Conservation (phyloP, 192 early-diverging fungal genomes). For the Hyaloraphidium curvatum region DNA sequence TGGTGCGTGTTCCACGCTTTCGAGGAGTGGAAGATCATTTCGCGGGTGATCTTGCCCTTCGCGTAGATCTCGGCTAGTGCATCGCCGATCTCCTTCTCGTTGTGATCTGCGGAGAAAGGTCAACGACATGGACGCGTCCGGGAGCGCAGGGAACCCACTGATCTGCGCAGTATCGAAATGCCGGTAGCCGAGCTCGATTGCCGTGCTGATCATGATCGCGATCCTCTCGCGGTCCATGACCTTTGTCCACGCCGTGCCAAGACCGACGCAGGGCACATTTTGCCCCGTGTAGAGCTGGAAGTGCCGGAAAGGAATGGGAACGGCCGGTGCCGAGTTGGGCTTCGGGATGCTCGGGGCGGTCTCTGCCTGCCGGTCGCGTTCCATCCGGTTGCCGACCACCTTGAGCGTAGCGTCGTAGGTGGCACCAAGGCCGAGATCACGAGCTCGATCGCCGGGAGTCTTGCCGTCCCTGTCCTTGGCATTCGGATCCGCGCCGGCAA, state of each 20-base stretch:
- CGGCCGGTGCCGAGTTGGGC: too few relatives aligned
- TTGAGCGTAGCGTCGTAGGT: conserved; percentile 19
- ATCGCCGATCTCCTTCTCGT: conserved; percentile 60
- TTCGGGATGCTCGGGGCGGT: too few relatives aligned
- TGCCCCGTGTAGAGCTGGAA: too few relatives aligned
- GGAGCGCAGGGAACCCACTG: not conserved
- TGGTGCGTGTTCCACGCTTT: conserved; percentile 43
- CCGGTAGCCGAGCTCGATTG: conserved; percentile 45
- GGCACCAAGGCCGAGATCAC: conserved; percentile 28
- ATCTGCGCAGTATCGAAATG: conserved; percentile 45
- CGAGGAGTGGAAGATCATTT: conserved; percentile 59
- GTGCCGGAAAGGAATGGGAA: too few relatives aligned
- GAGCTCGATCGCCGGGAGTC: conserved; percentile 66
- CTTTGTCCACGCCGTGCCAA: too few relatives aligned
- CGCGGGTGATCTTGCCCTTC: conserved; percentile 22
- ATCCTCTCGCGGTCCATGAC: too few relatives aligned
- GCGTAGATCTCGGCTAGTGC: conserved; percentile 32
- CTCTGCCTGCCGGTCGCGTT: too few relatives aligned
- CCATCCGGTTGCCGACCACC: too few relatives aligned
- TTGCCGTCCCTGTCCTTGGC: conserved; percentile 55
- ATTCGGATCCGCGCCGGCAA: conserved; percentile 44
- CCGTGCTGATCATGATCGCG: too few relatives aligned
- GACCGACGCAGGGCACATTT: too few relatives aligned
- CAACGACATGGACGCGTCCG: not conserved
- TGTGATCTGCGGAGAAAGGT: conserved; percentile 20